These are phyloP conservation scores for Penicillium frequentans DNA, from an alignment of 2,329 filamentous ascomycete genomes.

Conservation along the genomic window DNA sequence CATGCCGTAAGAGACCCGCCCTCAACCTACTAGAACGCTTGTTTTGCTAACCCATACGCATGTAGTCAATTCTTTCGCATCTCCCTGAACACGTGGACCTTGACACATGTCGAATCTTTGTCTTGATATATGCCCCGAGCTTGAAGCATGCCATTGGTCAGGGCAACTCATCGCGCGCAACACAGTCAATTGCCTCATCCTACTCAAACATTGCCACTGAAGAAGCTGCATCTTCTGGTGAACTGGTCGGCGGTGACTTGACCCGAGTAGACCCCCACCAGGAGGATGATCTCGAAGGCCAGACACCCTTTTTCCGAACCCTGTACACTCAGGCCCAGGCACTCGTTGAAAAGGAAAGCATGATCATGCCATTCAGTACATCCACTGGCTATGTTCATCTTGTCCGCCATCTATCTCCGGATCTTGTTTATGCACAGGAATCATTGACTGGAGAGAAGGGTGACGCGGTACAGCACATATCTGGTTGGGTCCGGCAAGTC, in stretches of 20 bases:
- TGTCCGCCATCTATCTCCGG: slow-evolving; percentile 79
- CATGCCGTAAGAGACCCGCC: slow-evolving; percentile 67
- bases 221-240: slow-evolving; percentile 52
- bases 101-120: slow-evolving; percentile 72
- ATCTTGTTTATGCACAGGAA: slow-evolving; percentile 85
- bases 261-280: slow-evolving; percentile 48
- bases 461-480: slow-evolving; percentile 66
- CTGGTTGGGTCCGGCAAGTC: slow-evolving; percentile 61
- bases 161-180: slow-evolving; percentile 51
- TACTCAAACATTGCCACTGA: slow-evolving; percentile 82
- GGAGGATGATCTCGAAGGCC: slow-evolving; percentile 47
- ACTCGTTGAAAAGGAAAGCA: slow-evolving; percentile 79
- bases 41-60: slow-evolving; percentile 9
- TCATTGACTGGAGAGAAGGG: slow-evolving; percentile 76
- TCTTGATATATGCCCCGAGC: slow-evolving; percentile 84
- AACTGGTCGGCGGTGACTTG: slow-evolving; percentile 54
- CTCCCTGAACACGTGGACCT: slow-evolving; percentile 77
- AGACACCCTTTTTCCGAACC: slow-evolving; percentile 69
- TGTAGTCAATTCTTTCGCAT: slow-evolving; percentile 80
- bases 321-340: slow-evolving; percentile 76
- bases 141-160: slow-evolving; percentile 61
- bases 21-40: not conserved
- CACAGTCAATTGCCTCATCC: slow-evolving; percentile 71
- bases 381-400: slow-evolving; percentile 82
- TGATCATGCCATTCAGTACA: slow-evolving; percentile 86